Evolutionary conservation across 2,329 filamentous ascomycete species (phyloP), one percentile per base, ranked within the genome.

Genomic region (Fusarium beomiforme): DNA sequence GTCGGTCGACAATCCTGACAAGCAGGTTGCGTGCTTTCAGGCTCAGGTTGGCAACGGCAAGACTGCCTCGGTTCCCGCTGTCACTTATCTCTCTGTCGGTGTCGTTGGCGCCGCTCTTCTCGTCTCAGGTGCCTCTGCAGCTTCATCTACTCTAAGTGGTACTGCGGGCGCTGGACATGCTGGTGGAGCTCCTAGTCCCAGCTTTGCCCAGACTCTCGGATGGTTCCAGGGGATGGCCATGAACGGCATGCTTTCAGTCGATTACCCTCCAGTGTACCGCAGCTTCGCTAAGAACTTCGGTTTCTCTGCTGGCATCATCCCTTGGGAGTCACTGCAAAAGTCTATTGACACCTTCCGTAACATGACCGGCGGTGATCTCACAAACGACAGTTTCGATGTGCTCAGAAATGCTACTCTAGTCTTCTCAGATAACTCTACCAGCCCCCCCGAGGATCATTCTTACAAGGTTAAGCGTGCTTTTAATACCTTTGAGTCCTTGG

Each of bases 221-320:
- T 97, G 93, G 89, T 97, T 98, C 81, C 95, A 98, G 82, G 91
- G 92, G 53, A 92, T 98, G 86, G 94, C 96, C 31, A 92, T 96
- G 85, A 98, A 96, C 81, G 95, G 96, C 72, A 98, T 98, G 96
- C 87, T 97, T 79, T 97, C 93, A 65, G 95, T 97, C 75, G 89
- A 91, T 75, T 94, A 97, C 74, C 96, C 96, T 7, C 85, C 89
- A 37, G 90, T 98, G 39, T 98, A 98, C 83, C 90, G 91, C 74
- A 95, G 91, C 79, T 99, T 97, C 82, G 85, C 92, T 69, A 93
- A 93, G 83, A 98, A 98, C 83, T 98, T 99, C 80, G 95, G 87
- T 49, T 98, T 98, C 85, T 95, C 93, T 71, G 92, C 91, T 31
- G 94, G 94, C 54, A 83, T 98, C 62, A 86, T 98, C 61, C 89